phyloP scores from a whole-genome alignment of 768 basidiomycete genomes.

The Crassisporium funariophilum region DNA sequence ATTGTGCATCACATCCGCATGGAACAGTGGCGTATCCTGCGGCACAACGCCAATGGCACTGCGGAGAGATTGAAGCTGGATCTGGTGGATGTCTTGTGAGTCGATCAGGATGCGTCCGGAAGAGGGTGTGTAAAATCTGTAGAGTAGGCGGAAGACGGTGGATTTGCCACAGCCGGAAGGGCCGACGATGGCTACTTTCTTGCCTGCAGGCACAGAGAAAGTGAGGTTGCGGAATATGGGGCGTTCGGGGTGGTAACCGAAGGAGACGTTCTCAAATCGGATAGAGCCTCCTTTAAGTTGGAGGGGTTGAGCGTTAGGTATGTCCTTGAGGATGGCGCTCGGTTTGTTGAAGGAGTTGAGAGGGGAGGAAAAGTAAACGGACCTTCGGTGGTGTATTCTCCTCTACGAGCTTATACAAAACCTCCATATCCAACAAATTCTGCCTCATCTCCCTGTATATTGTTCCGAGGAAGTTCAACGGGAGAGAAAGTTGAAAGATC shows the following conservation, averaged over 20 bases:
- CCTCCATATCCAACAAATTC: constrained; percentile 96
- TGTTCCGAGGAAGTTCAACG: constrained; percentile 95
- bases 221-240: constrained; percentile 88
- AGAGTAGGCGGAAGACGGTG: constrained; percentile 91
- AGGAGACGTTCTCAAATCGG: constrained; percentile 88
- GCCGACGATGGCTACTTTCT: constrained; percentile 96
- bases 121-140: constrained; percentile 89
- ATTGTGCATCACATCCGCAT: constrained; percentile 94
- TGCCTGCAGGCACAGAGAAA: constrained; percentile 93
- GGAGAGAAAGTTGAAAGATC: constrained; percentile 95
- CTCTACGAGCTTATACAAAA: constrained; percentile 85
- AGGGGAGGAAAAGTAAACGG: too few species aligned
- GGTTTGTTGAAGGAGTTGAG: too few species aligned
- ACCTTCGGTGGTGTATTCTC: constrained; percentile 76
- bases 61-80: constrained; percentile 75
- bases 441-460: constrained; percentile 98
- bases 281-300: constrained; percentile 81
- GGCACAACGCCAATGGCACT: constrained; percentile 89
- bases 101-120: constrained; percentile 85
- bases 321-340: constrained; percentile 64
- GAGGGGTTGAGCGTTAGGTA: constrained; percentile 66
- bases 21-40: constrained; percentile 97
- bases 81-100: constrained; percentile 78
- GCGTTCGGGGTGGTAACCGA: constrained; percentile 89
- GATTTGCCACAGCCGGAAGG: constrained; percentile 98